phyloP scores from a whole-genome alignment of 1,284 basidiomycete genomes.

The Rhodotorula sp. region DNA sequence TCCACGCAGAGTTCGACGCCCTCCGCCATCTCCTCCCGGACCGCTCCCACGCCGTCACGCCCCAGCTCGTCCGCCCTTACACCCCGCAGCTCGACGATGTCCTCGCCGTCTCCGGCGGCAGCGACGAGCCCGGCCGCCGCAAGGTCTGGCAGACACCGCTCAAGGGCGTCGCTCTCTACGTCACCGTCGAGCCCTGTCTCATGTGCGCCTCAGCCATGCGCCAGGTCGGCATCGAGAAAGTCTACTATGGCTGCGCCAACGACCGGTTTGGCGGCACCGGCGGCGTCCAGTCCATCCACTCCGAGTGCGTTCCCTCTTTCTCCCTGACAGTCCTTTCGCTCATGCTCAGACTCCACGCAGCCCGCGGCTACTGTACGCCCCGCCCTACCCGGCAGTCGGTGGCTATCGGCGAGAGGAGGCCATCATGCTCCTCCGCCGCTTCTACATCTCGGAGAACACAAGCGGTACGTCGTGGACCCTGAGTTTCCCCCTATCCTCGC shows the following conservation, averaged over 20 bases:
- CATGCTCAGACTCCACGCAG: slow-evolving; percentile 16
- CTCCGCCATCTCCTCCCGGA: slow-evolving; percentile 81
- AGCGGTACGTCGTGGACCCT: slow-evolving; percentile 64
- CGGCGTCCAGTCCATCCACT: slow-evolving; percentile 86
- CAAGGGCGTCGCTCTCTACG: slow-evolving; percentile 81
- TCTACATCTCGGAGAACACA: slow-evolving; percentile 92
- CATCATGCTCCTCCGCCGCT: slow-evolving; percentile 89
- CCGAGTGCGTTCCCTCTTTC: slow-evolving; percentile 56
- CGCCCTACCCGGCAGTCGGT: slow-evolving; percentile 72
- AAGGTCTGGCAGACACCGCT: slow-evolving; percentile 62
- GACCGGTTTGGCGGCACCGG: slow-evolving; percentile 97
- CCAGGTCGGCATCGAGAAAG: slow-evolving; percentile 86
- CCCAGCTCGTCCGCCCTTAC: slow-evolving; percentile 19
- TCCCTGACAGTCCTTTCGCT: neutral
- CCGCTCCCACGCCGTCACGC: slow-evolving; percentile 24
- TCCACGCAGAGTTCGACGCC: slow-evolving; percentile 97
- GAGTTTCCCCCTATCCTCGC: slow-evolving; percentile 22
- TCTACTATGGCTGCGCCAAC: slow-evolving; percentile 92
- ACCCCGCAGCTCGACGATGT: slow-evolving; percentile 27
- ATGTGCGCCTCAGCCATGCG: slow-evolving; percentile 97
- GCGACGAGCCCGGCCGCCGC: neutral
- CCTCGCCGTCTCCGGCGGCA: neutral
- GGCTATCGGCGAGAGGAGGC: slow-evolving; percentile 90
- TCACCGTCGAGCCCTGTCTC: slow-evolving; percentile 98
- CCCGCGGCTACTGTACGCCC: slow-evolving; percentile 57